Base-by-base conservation (phyloP, 768 basidiomycete genomes). In the Mycena maculata region DNA sequence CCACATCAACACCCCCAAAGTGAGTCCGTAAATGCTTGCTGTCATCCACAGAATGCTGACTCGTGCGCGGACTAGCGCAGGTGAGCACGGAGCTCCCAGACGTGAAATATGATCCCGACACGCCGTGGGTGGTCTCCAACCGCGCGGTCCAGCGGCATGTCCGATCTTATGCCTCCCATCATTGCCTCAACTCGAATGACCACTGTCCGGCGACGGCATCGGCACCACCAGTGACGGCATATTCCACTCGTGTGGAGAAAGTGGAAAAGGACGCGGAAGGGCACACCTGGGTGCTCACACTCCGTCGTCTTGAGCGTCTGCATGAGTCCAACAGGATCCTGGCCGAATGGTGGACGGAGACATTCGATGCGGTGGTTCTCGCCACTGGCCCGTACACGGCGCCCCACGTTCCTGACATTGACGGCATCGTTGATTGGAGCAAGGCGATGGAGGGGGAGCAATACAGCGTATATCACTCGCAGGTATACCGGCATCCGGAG, bases 311-410 rank as follows among this genome's bases (percentile, higher is more conserved):
- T 1, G 39, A 60, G 44, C 65, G 58, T 18, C 53, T 67, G 39
- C 59, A 18, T 6, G 65, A 67, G 54, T 60, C 65, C 16, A 22
- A 56, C 36, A 53, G 59, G 3, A 67, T 67, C 30, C 33, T 15
- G 23, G 65, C 33, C 16, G 52, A 67, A 45, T 67, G 65, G 65
- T 67, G 65, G 65, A 67, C 65, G 10, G 65, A 67, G 56, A 52
- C 33, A 20, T 67, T 67, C 27, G 65, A 67, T 23, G 65, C 65
- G 6, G 58, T 67, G 11, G 65, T 67, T 5, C 36, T 67, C 44
- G 65, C 65, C 16, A 31, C 65, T 1, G 59, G 65, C 15, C 59
- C 53, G 6, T 67, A 60, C 30, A 45, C 45, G 2, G 28, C 65
- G 18, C 44, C 65, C 18, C 65, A 67, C 23, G 65, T 67, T 11